phyloP scores from a whole-genome alignment of 495 filamentous ascomycete species.

The Aspergillus diversus region DNA sequence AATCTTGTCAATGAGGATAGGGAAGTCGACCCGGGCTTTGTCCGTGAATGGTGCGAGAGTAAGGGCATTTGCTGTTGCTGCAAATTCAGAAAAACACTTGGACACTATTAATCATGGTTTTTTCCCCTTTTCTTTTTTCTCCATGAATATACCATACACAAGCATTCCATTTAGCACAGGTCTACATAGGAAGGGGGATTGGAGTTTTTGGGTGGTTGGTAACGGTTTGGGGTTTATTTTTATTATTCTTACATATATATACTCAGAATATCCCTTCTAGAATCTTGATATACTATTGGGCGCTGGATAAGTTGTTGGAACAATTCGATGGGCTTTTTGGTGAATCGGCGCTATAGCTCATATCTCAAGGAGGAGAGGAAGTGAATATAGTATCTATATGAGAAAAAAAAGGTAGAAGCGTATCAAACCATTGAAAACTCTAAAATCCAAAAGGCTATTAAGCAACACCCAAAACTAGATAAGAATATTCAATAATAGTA shows the following conservation, averaged over 20 bases:
- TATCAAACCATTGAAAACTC: too few species aligned
- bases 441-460: too few species aligned
- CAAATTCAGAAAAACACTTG: slow-evolving; percentile 1
- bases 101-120: slow-evolving; percentile 17
- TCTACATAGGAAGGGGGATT: neutral
- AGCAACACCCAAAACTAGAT: too few species aligned
- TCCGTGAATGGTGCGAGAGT: slow-evolving; percentile 86
- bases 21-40: slow-evolving; percentile 59
- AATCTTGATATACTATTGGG: neutral
- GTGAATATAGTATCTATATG: too few species aligned
- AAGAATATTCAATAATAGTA: too few species aligned
- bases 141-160: neutral
- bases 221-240: neutral
- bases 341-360: too few species aligned
- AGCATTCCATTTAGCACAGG: neutral
- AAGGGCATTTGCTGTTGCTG: slow-evolving; percentile 74
- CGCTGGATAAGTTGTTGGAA: too few species aligned
- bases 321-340: too few species aligned
- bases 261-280: neutral
- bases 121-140: slow-evolving; percentile 6
- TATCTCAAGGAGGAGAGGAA: too few species aligned
- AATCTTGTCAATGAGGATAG: slow-evolving; percentile 63
- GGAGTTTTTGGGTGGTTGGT: neutral
- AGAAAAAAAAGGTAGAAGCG: too few species aligned
- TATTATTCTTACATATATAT: neutral